Evolutionary conservation across 331 rosid species (phyloP), one percentile per base, ranked within the genome.

Genomic region (Phaseolus coccineus): DNA sequence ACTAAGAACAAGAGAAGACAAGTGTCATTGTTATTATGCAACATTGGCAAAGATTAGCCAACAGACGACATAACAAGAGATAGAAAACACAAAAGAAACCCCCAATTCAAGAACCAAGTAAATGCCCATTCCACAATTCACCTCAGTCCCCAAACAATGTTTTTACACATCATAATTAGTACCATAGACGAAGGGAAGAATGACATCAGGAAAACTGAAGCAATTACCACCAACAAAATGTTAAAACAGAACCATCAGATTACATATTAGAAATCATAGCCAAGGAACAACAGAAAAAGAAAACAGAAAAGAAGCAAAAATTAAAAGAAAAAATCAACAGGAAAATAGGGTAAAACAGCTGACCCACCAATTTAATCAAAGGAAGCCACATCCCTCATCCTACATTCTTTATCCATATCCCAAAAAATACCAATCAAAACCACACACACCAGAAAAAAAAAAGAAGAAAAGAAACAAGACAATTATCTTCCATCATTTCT

Each of bases 351-450:
- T 77, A 51, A 52, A 80, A 73, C 77, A 42, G 80, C 74, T 82
- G 92, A 86, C 89, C 87, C 90, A 79, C 78, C 79, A 84, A 81
- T 65, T 73, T 61, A 89, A 84, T 78, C 86, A 87, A 11, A 66
- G 2, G 69, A 88, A 28, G 83, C 87, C 86, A 68, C 78, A 76
- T 46, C 39, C 84, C 61, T 40, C 79, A 40, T 74, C 85, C 33
- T 71, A 77, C 80, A 68, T 63, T 47, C 80, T 65, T 31, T 69
- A 25, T 28, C 73, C 65, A 24, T 10, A 59, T 55, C 51, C 42
- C 74, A 50, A 83, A 62, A 81, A 42, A 30, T 7, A 88, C 42
- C 77, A 65, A 83, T 56, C 77, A 71, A 67, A 71, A 33, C 69
- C 69, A 65, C 55, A 71, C 2, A 71, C 3, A 52, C 16, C 11